Base-by-base conservation (phyloP, 345 rosid species). In the Litchi chinensis region DNA sequence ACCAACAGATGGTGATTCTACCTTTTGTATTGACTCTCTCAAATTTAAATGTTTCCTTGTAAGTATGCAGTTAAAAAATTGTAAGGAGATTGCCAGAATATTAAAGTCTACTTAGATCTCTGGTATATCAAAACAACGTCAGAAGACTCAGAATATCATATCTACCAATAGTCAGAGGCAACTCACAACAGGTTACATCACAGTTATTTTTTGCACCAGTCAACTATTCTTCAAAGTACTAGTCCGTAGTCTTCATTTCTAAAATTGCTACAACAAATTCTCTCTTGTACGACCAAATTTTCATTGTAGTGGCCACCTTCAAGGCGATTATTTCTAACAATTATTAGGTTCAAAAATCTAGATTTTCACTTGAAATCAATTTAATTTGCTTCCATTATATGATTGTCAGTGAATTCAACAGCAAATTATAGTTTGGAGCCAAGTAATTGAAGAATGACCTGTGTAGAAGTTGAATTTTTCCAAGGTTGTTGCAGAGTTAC, bases 401-500 rank as follows among this genome's bases (percentile, higher is more conserved):
- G 24, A 5, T 68, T 19, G 28, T 74, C 37, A 59, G 50, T 19
- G 24, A 3, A 40, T 24, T 24, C 52, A 28, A 19, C 4, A 40
- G 32, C 10, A 24, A 10, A 15, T 32, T 15, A 19, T 8, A 16
- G 52, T 46, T 26, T 54, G 70, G 12, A 71, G 43, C 41, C 56
- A 57, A 32, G 24, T 39, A 69, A 80, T 48, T 81, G 72, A 79
- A 69, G 73, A 68, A 72, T 18, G 32, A 87, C 91, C 91, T 88
- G 91, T 40, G 81, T 73, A 52, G 85, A 78, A 76, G 86, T 88
- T 77, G 80, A 80, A 71, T 83, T 52, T 65, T 82, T 39, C 92
- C 92, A 89, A 37, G 92, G 92, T 66, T 87, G 87, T 65, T 87
- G 86, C 77, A 89, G 73, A 13, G 92, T 85, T 46, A 83, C 82